Evolutionary conservation across 108 stramenopile species (phyloP), one percentile per base, ranked within the genome.

Genomic region (Craspedostauros australis): DNA sequence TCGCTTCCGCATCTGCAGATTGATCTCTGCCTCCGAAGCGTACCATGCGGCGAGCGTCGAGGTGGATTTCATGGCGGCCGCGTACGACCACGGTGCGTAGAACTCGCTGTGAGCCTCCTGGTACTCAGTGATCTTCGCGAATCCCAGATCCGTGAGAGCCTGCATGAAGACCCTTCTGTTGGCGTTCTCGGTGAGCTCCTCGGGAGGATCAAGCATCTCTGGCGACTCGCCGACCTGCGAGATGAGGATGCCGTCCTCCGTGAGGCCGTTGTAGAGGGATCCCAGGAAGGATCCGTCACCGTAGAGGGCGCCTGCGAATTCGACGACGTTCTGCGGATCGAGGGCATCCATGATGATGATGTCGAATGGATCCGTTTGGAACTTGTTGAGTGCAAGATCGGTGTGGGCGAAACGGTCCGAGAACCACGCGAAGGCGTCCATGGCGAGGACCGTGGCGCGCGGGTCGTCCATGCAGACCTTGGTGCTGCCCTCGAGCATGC

Each of bases 341-440:
- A 90, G 57, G 7, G 88, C 79, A 70, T 90, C 84, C 71, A 86
- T 72, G 42, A 90, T 79, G 37, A 90, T 75, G 8, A 90, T 76
- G 72, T 90, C 88, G 57, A 63, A 69, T 5, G 15, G 28, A 4
- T 39, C 39, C 48, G 46, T 39, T 16, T 42, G 21, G n/a, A n/a
- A n/a, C n/a, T n/a, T n/a, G n/a, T n/a, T n/a, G n/a, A n/a, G n/a
- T n/a, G n/a, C n/a, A n/a, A n/a, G n/a, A n/a, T n/a, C n/a, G n/a
- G n/a, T n/a, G n/a, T n/a, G n/a, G 31, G 22, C 18, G 34, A 46
- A 72, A 0, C 63, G 50, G 54, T 75, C 72, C 20, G 67, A 47
- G 50, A 86, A 86, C 64, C 74, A 86, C 12, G 57, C 56, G 31
- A 82, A 50, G 5, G 76, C 82, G 50, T 80, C 82, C 32, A 65